Base-by-base conservation (phyloP, 2,329 filamentous ascomycete species). In the Chrysosporium queenslandicum region DNA sequence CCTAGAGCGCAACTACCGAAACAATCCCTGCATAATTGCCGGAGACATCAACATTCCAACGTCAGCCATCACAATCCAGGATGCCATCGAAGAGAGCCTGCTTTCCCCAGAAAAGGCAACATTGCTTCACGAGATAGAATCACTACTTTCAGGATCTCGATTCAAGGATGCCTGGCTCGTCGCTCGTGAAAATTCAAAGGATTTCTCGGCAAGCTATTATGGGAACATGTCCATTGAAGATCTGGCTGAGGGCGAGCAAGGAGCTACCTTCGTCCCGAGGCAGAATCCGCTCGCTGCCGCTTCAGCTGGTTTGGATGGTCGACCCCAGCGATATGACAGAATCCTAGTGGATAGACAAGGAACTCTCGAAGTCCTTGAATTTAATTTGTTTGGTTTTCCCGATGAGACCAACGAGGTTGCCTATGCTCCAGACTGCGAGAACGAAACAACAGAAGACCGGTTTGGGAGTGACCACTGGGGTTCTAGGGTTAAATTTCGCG, bases 21-120 rank as follows among this genome's bases (percentile, higher is more conserved):
- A 64, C 0, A 71, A 74, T 34, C 71, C 78, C 3, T 80, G 76
- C 70, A 67, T 84, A 3, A 58, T 86, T 18, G 77, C 77, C 0
- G 82, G 82, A 2, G 81, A 85, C 60, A 81, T 84, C 62, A 85
- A 85, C 58, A 68, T 85, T 21, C 70, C 76, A 5, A 82, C 80
- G 0, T 85, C 82, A 0, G 66, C 70, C 1, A 71, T 72, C 49
- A 78, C 79, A 0, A 75, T 85, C 30, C 68, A 76, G 9, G 66
- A 69, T 3, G 79, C 81, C 0, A 57, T 77, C 1, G 71, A 73
- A 52, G 74, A 70, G 49, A 74, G 75, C n/a, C 65, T 70, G 4
- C 76, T 85, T n/a, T 78, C 78, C 0, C 43, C 62, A 0, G 69
- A 76, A 46, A 76, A 77, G 1, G 70, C 67, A 62, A 59, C 2